Evolutionary conservation across 352 stramenopile species (phyloP).

Genomic region (Ophiocytium majus): DNA sequence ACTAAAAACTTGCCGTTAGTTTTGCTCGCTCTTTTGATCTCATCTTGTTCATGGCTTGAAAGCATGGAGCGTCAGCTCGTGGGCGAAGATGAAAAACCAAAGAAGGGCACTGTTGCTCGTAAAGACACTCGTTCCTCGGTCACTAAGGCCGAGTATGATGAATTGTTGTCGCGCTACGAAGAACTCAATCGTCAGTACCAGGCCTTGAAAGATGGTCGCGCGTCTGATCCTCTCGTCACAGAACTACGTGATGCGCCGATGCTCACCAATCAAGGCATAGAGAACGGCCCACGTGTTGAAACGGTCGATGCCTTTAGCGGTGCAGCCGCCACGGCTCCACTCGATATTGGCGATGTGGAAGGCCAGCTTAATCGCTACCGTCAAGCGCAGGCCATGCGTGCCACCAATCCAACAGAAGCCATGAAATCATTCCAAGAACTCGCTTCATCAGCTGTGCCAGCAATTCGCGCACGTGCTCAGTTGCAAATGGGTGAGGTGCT

Average conservation of each 20-base stretch:
- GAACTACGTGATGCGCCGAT: too few species aligned
- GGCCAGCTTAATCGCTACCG: neutral
- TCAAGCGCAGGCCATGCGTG: neutral
- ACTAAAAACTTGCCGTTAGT: neutral
- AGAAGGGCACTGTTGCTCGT: too few species aligned
- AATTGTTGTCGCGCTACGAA: constrained; percentile 1
- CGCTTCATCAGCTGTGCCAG: neutral
- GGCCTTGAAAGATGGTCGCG: neutral
- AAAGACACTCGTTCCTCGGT: constrained; percentile 13
- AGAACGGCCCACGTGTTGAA: neutral
- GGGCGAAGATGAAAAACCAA: constrained; percentile 1
- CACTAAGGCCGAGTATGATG: neutral
- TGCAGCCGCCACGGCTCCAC: neutral
- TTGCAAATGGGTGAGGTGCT: neutral
- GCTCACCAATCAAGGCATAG: neutral
- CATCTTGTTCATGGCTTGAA: neutral
- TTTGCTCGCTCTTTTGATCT: neutral
- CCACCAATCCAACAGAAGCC: neutral
- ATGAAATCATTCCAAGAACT: constrained; percentile 14
- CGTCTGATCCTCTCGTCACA: neutral
- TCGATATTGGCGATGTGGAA: neutral
- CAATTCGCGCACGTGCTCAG: neutral
- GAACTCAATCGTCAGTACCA: neutral
- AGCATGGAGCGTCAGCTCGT: neutral
- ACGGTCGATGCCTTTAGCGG: neutral